Evolutionary conservation across 2,329 filamentous ascomycete genomes (phyloP).

Genomic region (Chrysoporthe austroafricana): DNA sequence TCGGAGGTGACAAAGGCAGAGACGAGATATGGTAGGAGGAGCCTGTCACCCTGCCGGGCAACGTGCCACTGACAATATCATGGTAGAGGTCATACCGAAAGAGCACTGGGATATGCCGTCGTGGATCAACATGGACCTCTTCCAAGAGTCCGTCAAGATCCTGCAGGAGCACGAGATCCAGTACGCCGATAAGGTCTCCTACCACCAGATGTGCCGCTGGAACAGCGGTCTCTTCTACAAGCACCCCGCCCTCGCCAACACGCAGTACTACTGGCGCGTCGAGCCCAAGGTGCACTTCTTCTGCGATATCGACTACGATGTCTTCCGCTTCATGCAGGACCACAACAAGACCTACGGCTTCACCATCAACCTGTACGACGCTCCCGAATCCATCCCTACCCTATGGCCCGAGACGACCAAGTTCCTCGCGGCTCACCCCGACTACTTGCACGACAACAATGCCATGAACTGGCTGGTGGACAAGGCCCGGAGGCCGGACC

Average conservation of each 20-base stretch:
- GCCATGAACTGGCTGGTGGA: constrained; percentile 89
- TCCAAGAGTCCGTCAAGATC: constrained; percentile 80
- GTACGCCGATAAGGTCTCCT: constrained; percentile 86
- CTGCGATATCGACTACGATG: constrained; percentile 97
- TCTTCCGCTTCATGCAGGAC: constrained; percentile 97
- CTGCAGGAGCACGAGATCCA: constrained; percentile 85
- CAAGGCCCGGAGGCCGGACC: constrained; percentile 72
- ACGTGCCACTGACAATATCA: constrained; percentile 9
- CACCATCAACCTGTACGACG: constrained; percentile 96
- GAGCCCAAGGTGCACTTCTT: constrained; percentile 99
- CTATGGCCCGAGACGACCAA: constrained; percentile 96
- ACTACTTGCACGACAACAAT: constrained; percentile 81
- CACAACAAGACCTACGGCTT: constrained; percentile 99
- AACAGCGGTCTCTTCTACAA: constrained; percentile 98
- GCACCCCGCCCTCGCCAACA: constrained; percentile 81
- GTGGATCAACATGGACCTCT: constrained; percentile 91
- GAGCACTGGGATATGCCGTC: constrained; percentile 92
- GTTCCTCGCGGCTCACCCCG: constrained; percentile 83
- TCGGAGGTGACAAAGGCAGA: constrained; percentile 84
- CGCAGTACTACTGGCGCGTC: constrained; percentile 96
- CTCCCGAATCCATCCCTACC: constrained; percentile 80
- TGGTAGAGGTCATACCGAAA: constrained; percentile 80
- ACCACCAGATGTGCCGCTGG: constrained; percentile 99
- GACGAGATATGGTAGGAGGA: constrained; percentile 72
- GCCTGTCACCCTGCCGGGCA: constrained; percentile 15